Conservation (phyloP, 345 rosid species). For the Moricandia arvensis region DNA sequence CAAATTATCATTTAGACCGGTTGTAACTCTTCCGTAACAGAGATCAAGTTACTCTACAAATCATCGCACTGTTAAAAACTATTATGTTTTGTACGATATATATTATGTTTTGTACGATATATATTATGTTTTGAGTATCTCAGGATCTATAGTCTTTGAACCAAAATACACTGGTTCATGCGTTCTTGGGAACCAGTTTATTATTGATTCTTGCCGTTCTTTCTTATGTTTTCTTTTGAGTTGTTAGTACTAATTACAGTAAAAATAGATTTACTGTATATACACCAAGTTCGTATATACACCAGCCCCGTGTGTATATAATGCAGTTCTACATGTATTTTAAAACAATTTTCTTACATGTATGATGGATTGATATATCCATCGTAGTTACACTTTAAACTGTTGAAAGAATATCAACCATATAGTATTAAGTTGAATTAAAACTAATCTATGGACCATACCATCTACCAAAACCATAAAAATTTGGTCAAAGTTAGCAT, state of each 20-base stretch:
- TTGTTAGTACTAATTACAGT: background rate
- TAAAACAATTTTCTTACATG: background rate
- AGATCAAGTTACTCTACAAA: background rate
- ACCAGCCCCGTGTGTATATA: background rate
- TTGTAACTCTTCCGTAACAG: slow-evolving; percentile 11
- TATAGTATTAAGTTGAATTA: background rate
- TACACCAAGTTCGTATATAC: background rate
- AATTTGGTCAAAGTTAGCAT: slow-evolving; percentile 10
- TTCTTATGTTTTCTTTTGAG: background rate
- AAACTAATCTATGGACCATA: background rate
- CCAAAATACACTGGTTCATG: too few relatives aligned
- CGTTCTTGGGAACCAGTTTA: background rate
- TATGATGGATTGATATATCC: background rate
- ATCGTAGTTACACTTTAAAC: background rate
- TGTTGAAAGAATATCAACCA: background rate
- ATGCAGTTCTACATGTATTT: background rate
- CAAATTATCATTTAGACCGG: background rate
- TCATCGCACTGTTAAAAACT: background rate
- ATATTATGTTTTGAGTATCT: background rate
- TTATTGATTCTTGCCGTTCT: background rate
- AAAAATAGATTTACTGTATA: background rate
- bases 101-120: background rate
- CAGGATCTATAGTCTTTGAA: background rate
- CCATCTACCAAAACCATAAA: background rate
- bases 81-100: background rate